phyloP scores from a whole-genome alignment of 176 grass and related monocot genomes.

The Cymbopogon citratus region DNA sequence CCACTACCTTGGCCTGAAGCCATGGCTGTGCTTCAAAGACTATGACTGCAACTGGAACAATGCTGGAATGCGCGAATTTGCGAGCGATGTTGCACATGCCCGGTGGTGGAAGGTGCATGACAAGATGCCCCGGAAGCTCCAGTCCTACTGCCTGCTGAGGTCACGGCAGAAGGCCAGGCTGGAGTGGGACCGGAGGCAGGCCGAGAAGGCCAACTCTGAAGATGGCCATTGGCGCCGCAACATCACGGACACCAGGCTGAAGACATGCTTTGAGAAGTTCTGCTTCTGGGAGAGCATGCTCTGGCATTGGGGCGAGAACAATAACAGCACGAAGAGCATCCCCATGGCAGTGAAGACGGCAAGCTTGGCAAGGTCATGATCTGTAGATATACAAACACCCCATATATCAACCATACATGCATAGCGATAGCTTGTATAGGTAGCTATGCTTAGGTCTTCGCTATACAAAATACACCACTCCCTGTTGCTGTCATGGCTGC shows the following conservation, averaged over 20 bases:
- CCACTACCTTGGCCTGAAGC: conserved; percentile 80
- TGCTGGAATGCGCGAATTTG: conserved; percentile 44
- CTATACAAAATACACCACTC: conserved; percentile 16
- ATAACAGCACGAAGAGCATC: conserved; percentile 28
- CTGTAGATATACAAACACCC: conserved; percentile 33
- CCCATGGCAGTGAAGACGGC: not conserved
- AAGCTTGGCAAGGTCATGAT: conserved; percentile 48
- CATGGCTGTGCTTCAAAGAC: conserved; percentile 91
- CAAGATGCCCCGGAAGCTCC: conserved; percentile 53
- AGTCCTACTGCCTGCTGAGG: conserved; percentile 61
- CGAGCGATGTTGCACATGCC: conserved; percentile 64
- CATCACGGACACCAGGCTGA: conserved; percentile 67
- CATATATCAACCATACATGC: conserved; percentile 40
- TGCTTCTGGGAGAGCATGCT: conserved; percentile 95
- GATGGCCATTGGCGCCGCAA: conserved; percentile 75
- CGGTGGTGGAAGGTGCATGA: conserved; percentile 90
- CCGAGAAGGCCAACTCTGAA: conserved; percentile 53
- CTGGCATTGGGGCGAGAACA: conserved; percentile 74
- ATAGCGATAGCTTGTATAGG: conserved; percentile 48
- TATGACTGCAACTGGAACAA: conserved; percentile 97
- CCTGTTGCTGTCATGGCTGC: conserved; percentile 22
- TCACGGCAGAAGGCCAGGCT: conserved; percentile 69
- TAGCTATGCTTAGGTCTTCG: conserved; percentile 31
- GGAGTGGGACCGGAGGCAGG: conserved; percentile 76
- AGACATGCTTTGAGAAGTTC: conserved; percentile 69